Base-by-base conservation (phyloP, 202 grass and related monocot genomes). In the Schoenoplectus tabernaemontani region DNA sequence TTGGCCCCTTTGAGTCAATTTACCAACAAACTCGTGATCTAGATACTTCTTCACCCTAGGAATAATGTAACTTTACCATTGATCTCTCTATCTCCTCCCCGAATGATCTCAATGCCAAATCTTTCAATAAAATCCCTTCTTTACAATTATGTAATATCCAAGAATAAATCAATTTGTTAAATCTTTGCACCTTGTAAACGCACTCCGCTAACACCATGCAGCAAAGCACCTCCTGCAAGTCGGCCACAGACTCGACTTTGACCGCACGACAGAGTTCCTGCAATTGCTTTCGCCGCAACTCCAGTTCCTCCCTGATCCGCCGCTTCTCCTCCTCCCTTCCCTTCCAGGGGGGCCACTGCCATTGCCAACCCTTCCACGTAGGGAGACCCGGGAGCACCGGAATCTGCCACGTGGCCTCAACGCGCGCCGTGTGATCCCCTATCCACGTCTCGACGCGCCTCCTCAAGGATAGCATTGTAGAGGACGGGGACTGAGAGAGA, bases 151-250 rank as follows among this genome's bases (percentile, higher is more conserved):
- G 37, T 43, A 38, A 71, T 19, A 57, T 63, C 0, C 22, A 13
- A 54, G 9, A 12, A 20, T 3, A 64, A 69, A 73, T 13, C 46
- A 82, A 82, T 23, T 12, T 63, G 39, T 6, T 33, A 63, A 0
- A 73, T 51, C 44, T 12, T 28, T 4, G 0, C 17, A 97, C 95
- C 91, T 94, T 98, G 81, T 98, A 98, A 71, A 98, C 91, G 84
- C 95, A 98, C 83, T 94, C 95, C 17, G 91, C 84, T 32, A 97
- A 87, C 66, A 97, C 89, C 87, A 94, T 92, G 78, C 87, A 92
- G 84, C 94, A 93, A 69, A 97, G 86, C 73, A 97, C 64, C 66
- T 97, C 94, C 84, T 94, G 89, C 11, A 97, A 90, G 53, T 97
- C 94, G 73, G 87, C 86, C 13, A 94, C 46, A 41, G 91, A 93